A percentile compares a stretch with the other conserved stretches of the same genome.
Evolutionary conservation across 768 basidiomycete genomes (phyloP).

Genomic region (Suillus decipiens): DNA sequence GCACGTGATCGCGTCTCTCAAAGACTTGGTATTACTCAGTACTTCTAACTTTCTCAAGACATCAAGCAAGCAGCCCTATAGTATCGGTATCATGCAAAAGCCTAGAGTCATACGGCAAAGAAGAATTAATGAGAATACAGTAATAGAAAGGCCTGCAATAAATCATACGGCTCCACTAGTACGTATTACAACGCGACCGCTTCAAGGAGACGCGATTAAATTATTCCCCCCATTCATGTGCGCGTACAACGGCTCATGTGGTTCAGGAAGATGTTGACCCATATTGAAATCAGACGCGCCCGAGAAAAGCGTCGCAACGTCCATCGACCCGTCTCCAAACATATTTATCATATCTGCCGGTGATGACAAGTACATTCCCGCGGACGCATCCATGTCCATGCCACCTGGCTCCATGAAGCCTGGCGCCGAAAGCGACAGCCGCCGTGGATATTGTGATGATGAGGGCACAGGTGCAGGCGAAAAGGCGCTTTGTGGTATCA

Average conservation of each 20-base stretch:
- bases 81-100: not conserved
- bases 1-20: not conserved
- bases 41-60: not conserved
- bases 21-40: not conserved
- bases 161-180: slow-evolving; percentile 19
- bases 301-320: slow-evolving; percentile 36
- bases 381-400: slow-evolving; percentile 50
- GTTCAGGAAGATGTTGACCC: slow-evolving; percentile 27
- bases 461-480: slow-evolving; percentile 23
- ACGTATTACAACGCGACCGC: slow-evolving; percentile 6
- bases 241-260: slow-evolving; percentile 30
- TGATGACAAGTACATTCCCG: slow-evolving; percentile 51
- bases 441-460: slow-evolving; percentile 28
- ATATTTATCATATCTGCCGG: slow-evolving; percentile 63
- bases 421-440: slow-evolving; percentile 25
- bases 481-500: slow-evolving; percentile 17
- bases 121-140: not conserved
- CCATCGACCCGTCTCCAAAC: slow-evolving; percentile 51
- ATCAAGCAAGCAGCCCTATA: not conserved
- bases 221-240: slow-evolving; percentile 22
- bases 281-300: slow-evolving; percentile 29
- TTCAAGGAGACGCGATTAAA: slow-evolving; percentile 32
- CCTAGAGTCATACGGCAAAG: not conserved
- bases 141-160: slow-evolving; percentile 11
- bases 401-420: slow-evolving; percentile 31